These are phyloP conservation scores for Fusarium veterinarium DNA, from an alignment of 2,329 filamentous ascomycete species.

Conservation along the genomic window DNA sequence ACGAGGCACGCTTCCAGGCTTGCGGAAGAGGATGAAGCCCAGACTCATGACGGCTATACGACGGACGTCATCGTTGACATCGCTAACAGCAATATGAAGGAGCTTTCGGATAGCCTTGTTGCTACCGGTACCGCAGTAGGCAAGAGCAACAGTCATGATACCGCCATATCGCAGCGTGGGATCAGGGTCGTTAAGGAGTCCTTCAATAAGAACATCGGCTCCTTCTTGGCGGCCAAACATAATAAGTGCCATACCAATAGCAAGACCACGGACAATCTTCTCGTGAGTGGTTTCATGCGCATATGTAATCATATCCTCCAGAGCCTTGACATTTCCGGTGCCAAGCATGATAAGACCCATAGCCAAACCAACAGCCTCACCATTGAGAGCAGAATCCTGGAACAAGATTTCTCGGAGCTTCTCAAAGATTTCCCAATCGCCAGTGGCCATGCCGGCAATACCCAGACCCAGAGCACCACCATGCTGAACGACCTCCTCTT, in stretches of 20 bases:
- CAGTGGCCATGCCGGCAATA: conserved; percentile 97
- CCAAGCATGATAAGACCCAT: conserved; percentile 99
- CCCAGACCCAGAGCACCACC: conserved; percentile 94
- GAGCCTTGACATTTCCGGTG: conserved; percentile 91
- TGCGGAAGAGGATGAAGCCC: conserved; percentile 98
- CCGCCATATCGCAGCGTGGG: conserved; percentile 94
- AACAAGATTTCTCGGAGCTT: conserved; percentile 90
- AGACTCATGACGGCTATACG: conserved; percentile 97
- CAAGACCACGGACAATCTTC: conserved; percentile 96
- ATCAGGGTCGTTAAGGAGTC: conserved; percentile 91
- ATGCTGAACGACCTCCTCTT: conserved; percentile 95
- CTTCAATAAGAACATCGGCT: conserved; percentile 94
- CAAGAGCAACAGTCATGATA: conserved; percentile 98
- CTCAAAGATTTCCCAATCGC: conserved; percentile 89
- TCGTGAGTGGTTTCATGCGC: conserved; percentile 98
- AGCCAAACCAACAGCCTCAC: conserved; percentile 92
- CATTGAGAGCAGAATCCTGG: conserved; percentile 94
- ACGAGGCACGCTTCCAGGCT: conserved; percentile 94
- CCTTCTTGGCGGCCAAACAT: conserved; percentile 97
- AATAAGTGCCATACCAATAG: conserved; percentile 96
- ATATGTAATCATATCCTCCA: conserved; percentile 98
- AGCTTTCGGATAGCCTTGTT: conserved; percentile 98
- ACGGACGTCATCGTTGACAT: conserved; percentile 97
- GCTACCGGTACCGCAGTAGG: conserved; percentile 96
- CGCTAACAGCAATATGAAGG: conserved; percentile 94